Percentiles rank a stretch among this genome's conserved stretches.
These are phyloP conservation scores for Penicillium sp. DNA, from an alignment of 2,329 filamentous ascomycete species.

Conservation along the genomic window DNA sequence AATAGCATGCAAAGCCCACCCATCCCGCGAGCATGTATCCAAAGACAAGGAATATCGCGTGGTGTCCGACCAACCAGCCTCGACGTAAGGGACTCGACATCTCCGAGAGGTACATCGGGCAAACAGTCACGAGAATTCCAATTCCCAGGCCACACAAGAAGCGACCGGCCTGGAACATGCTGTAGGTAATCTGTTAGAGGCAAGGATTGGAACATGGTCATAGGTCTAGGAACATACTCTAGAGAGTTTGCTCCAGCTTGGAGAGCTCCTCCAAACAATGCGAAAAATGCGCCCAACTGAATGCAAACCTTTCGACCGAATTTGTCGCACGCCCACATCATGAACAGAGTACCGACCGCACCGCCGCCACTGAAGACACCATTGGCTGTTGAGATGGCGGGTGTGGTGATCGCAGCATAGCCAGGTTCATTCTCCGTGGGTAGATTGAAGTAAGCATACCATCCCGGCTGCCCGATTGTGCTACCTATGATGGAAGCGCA, in stretches of 20 bases:
- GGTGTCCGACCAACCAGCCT: constrained; percentile 50
- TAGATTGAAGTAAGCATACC: constrained; percentile 54
- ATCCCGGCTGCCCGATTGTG: constrained; percentile 57
- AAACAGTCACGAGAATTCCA: constrained; percentile 47
- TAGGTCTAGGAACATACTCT: constrained; percentile 31
- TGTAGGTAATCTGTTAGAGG: constrained; percentile 14
- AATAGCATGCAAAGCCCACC: constrained; percentile 51
- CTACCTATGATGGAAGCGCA: constrained; percentile 54
- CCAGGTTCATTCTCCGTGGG: constrained; percentile 47
- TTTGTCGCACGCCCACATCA: constrained; percentile 53
- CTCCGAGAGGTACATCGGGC: constrained; percentile 51
- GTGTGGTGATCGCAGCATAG: constrained; percentile 50
- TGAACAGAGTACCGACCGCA: constrained; percentile 50
- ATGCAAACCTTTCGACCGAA: constrained; percentile 51
- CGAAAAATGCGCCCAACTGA: constrained; percentile 49
- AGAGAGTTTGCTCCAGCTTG: constrained; percentile 51
- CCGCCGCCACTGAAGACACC: constrained; percentile 54
- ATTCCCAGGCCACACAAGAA: constrained; percentile 48
- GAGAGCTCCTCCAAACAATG: constrained; percentile 51
- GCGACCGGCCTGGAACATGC: constrained; percentile 51
- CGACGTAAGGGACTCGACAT: constrained; percentile 45
- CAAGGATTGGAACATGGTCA: not conserved
- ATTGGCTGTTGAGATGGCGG: constrained; percentile 53
- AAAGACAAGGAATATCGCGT: constrained; percentile 52
- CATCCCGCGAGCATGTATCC: constrained; percentile 50